These are phyloP conservation scores for Fagus sylvatica DNA, from an alignment of 306 rosid genomes.

Conservation along the genomic window DNA sequence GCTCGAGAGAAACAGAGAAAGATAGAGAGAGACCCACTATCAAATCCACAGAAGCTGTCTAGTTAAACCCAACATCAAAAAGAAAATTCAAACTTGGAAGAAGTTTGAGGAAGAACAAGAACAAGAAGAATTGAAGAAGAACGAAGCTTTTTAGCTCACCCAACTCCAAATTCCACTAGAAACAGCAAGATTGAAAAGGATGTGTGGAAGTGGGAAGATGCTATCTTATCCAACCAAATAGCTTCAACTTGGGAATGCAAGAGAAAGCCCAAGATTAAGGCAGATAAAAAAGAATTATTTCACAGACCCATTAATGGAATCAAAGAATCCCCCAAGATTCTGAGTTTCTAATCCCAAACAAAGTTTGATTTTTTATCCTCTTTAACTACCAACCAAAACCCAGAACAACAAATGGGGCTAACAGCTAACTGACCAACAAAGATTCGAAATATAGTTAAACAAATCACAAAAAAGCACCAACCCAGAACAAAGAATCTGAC, in stretches of 20 bases:
- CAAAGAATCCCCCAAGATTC: conserved; percentile 65
- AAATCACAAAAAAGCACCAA: conserved; percentile 33
- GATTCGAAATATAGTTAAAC: conserved; percentile 49
- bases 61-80: conserved; percentile 34
- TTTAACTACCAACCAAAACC: conserved; percentile 58
- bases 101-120: conserved; percentile 11
- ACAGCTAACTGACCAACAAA: conserved; percentile 41
- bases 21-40: conserved; percentile 39
- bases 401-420: conserved; percentile 43
- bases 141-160: conserved; percentile 11
- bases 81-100: conserved; percentile 25
- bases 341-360: conserved; percentile 60
- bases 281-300: conserved; percentile 26
- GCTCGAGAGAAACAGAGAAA: conserved; percentile 22
- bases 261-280: conserved; percentile 31
- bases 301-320: conserved; percentile 37
- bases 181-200: conserved; percentile 26
- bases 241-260: conserved; percentile 46
- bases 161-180: conserved; percentile 40
- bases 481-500: conserved; percentile 19
- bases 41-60: conserved; percentile 67
- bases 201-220: conserved; percentile 48
- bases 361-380: conserved; percentile 47
- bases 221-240: conserved; percentile 70
- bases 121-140: conserved; percentile 5